phyloP scores from a whole-genome alignment of 1,139 yeast genomes.

The Meyerozyma athensensis region DNA sequence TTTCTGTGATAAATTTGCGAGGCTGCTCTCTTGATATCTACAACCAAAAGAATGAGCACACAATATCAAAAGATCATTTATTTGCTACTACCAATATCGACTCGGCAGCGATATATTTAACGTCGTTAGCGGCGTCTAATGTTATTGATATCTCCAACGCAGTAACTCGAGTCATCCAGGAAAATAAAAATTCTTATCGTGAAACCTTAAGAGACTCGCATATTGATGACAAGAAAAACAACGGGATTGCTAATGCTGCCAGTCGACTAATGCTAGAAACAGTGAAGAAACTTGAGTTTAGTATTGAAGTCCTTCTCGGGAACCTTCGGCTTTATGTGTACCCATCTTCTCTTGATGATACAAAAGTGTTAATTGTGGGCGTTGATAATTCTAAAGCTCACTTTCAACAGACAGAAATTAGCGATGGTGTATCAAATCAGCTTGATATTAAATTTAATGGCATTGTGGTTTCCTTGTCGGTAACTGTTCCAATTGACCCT shows the following conservation, averaged over 20 bases:
- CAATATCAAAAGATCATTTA: conserved; percentile 54
- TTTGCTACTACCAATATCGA: conserved; percentile 54
- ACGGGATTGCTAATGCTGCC: conserved; percentile 11
- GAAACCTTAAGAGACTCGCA: conserved; percentile 64
- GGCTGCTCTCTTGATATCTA: conserved; percentile 53
- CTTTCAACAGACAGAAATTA: conserved; percentile 54
- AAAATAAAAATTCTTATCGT: conserved; percentile 63
- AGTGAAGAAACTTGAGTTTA: conserved; percentile 37
- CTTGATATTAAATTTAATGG: conserved; percentile 53
- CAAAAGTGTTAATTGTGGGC: conserved; percentile 64
- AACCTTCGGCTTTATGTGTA: conserved; percentile 57
- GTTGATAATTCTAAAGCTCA: conserved; percentile 57
- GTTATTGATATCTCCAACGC: conserved; percentile 74
- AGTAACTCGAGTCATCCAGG: conserved; percentile 66
- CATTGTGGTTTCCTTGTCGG: conserved; percentile 62
- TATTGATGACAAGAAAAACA: conserved; percentile 8
- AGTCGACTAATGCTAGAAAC: conserved; percentile 33
- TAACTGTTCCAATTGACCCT: conserved; percentile 42
- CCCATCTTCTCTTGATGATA: conserved; percentile 72
- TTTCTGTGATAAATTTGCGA: conserved; percentile 56
- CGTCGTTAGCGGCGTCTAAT: conserved; percentile 83
- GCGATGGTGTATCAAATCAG: conserved; percentile 45
- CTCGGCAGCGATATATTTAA: conserved; percentile 57
- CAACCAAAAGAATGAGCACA: conserved; percentile 56
- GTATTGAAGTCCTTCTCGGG: conserved; percentile 57